These are phyloP conservation scores for Macrolepiota albuminosa DNA, from an alignment of 768 basidiomycete genomes.

Conservation along the genomic window DNA sequence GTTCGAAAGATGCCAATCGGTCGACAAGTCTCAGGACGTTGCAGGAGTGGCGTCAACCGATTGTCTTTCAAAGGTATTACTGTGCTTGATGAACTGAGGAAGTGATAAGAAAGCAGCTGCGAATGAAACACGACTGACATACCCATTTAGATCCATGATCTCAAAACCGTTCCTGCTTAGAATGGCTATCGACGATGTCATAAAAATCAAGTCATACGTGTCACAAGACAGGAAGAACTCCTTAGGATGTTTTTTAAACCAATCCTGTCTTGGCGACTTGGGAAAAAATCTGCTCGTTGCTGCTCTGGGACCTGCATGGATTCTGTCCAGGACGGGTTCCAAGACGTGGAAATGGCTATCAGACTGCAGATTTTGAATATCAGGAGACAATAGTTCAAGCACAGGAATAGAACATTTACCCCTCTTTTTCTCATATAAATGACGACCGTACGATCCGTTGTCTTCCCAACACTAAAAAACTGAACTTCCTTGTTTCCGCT, in stretches of 20 bases:
- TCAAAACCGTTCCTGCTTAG: constrained; percentile 93
- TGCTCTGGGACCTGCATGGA: constrained; percentile 65
- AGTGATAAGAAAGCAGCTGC: background rate
- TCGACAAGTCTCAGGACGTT: constrained; percentile 74
- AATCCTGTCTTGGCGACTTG: constrained; percentile 70
- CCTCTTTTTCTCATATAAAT: constrained; percentile 97
- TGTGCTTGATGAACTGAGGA: constrained; percentile 69
- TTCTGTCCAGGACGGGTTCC: constrained; percentile 87
- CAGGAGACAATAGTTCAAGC: background rate
- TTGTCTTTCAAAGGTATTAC: constrained; percentile 75
- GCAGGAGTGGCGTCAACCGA: constrained; percentile 64
- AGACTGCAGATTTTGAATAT: constrained; percentile 28
- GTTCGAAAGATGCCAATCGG: constrained; percentile 90
- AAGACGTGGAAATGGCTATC: constrained; percentile 92
- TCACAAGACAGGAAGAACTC: constrained; percentile 87
- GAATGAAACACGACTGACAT: constrained; percentile 28
- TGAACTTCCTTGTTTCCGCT: constrained; percentile 88
- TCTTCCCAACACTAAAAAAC: constrained; percentile 91
- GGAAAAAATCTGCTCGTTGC: constrained; percentile 60
- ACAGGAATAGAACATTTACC: constrained; percentile 39
- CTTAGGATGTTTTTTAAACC: constrained; percentile 88
- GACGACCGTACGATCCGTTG: constrained; percentile 82
- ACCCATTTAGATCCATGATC: constrained; percentile 96
- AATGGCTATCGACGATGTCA: constrained; percentile 89
- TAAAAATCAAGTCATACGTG: constrained; percentile 82